These are phyloP conservation scores for Zygoascus meyerae DNA, from an alignment of 1,139 yeast genomes.

Conservation along the genomic window DNA sequence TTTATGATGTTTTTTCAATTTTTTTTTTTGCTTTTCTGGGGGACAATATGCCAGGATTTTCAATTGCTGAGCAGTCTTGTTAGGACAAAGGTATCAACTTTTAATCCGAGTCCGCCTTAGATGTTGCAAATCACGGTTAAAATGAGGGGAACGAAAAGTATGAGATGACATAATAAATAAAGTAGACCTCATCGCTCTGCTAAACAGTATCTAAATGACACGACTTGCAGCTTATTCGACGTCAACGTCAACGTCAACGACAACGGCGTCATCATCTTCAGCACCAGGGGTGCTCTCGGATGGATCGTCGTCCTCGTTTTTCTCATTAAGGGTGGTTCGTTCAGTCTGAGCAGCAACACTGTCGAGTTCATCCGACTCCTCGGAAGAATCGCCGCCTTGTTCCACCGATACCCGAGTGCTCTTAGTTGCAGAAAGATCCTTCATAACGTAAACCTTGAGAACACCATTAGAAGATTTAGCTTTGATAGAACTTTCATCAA, in stretches of 20 bases:
- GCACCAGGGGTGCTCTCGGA: neutral
- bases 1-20: no score
- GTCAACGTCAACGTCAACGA: conserved; percentile 1
- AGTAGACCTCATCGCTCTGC: no score
- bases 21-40: no score
- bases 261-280: neutral
- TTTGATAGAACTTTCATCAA: conserved; percentile 46
- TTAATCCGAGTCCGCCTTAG: no score
- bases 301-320: neutral
- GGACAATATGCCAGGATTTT: no score
- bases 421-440: conserved; percentile 24
- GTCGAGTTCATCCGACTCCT: conserved; percentile 6
- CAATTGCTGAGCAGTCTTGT: no score
- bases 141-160: no score
- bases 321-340: no score
- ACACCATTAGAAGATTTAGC: conserved; percentile 50
- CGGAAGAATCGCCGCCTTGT: conserved; percentile 16
- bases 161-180: no score
- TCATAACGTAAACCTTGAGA: conserved; percentile 47
- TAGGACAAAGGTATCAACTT: no score
- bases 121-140: no score
- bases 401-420: conserved; percentile 18
- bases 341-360: conserved; percentile 2
- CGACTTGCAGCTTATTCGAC: neutral
- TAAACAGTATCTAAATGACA: neutral